Evolutionary conservation across 2,329 filamentous ascomycete genomes (phyloP).

Genomic region (Sporothrix protearum): DNA sequence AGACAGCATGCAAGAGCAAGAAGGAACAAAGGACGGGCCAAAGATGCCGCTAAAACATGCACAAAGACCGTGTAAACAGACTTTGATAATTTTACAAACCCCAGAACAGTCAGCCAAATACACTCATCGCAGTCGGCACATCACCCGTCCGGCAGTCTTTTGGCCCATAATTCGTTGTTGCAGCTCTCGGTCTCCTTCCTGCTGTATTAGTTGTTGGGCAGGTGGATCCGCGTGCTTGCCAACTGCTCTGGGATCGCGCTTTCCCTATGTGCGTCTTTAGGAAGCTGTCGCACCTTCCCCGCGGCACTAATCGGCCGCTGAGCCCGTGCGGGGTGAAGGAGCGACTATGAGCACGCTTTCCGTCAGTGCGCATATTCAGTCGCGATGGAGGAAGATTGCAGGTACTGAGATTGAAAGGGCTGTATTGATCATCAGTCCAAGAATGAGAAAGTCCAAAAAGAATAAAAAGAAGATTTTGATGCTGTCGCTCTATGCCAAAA

Average conservation of each 20-base stretch:
- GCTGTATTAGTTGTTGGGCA: not conserved
- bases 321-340: conserved; percentile 4
- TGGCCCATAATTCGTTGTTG: not conserved
- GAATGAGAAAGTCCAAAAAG: not conserved
- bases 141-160: not conserved
- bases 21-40: not conserved
- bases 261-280: not conserved
- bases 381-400: not conserved
- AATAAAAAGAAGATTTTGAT: not conserved
- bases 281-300: conserved; percentile 9
- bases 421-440: not conserved
- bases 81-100: not conserved
- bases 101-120: not conserved
- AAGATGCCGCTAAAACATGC: not conserved
- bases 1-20: not conserved
- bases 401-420: too few relatives aligned
- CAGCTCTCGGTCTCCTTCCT: not conserved
- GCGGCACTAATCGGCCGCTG: conserved; percentile 4
- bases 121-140: not conserved
- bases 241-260: not conserved
- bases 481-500: conserved; percentile 15
- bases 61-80: not conserved
- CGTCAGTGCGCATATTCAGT: not conserved
- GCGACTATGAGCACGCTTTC: not conserved
- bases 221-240: not conserved